Conservation (phyloP, 805 yeast genomes). For the Pichia manshurica region DNA sequence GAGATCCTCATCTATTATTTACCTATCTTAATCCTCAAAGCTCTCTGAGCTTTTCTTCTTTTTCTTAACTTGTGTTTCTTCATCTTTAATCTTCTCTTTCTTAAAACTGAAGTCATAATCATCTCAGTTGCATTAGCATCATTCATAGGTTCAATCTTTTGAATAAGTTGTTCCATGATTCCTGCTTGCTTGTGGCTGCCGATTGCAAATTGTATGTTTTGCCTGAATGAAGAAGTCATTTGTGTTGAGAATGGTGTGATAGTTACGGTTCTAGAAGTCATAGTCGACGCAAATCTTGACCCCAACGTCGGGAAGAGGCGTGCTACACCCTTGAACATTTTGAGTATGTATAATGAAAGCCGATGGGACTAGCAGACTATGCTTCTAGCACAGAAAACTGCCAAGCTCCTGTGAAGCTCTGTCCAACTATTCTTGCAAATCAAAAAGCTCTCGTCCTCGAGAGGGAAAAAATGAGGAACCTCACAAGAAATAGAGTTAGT, state of each 20-base stretch:
- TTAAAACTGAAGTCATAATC: conserved; percentile 61
- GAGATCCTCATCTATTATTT: too few species aligned
- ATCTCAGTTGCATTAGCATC: conserved; percentile 21
- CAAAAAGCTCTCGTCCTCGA: too few species aligned
- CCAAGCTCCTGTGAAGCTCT: too few species aligned
- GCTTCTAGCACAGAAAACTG: too few species aligned
- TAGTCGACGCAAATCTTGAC: conserved; percentile 13
- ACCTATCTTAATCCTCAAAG: conserved; percentile 66
- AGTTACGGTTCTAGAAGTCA: conserved; percentile 3
- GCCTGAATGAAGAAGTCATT: background rate
- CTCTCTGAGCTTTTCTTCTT: conserved; percentile 91
- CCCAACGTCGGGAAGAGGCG: conserved; percentile 9
- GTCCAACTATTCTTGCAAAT: too few species aligned
- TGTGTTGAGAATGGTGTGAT: background rate
- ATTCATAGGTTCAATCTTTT: background rate
- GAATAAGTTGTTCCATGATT: conserved; percentile 1
- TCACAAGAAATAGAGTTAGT: too few species aligned
- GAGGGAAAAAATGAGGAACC: too few species aligned
- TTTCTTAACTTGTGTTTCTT: conserved; percentile 95
- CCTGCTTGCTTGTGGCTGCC: background rate
- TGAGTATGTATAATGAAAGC: too few species aligned
- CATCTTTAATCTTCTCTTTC: conserved; percentile 91
- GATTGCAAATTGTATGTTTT: conserved; percentile 5
- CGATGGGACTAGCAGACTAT: too few species aligned
- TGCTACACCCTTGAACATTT: conserved; percentile 6